Base-by-base conservation (phyloP, 2,329 filamentous ascomycete genomes). In the Fusarium nygamai region DNA sequence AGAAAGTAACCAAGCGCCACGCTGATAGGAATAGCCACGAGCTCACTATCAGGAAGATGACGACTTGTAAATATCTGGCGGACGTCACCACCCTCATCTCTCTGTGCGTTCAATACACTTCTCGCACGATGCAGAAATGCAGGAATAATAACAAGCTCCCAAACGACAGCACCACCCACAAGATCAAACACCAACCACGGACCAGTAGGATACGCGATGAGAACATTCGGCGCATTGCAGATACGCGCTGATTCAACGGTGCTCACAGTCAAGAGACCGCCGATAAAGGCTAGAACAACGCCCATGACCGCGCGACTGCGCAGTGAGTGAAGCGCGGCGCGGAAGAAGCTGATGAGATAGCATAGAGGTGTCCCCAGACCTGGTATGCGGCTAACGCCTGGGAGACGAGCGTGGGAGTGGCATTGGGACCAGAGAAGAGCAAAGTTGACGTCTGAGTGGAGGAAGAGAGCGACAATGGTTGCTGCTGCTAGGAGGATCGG, bases 401-500 rank as follows among this genome's bases (percentile, higher is more conserved):
- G 85, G 29, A 88, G 76, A 22, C 84, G 85, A 14, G 86, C 79
- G 67, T 80, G 85, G 5, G 87, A 82, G 77, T 88, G 85, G 80
- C 87, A 89, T 74, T 88, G 87, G 48, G 86, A 88, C 81, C 85
- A 88, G 67, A 89, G 85, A 70, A 88, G 81, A 24, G 85, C 84
- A 63, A 85, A 81, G 82, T 88, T 87, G 78, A 88, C 83, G 79
- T 88, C 86, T 47, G 84, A 83, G 78, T 86, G 83, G 36, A 82
- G 64, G 72, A 87, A 85, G 74, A 89, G 84, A 33, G 80, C 74
- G 70, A 80, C 63, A 34, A 80, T 80, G 8, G 86, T 87, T 46
- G 82, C 77, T 65, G 85, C 48, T 73, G 86, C 83, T 60, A 89
- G 82, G 36, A 88, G 77, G 54, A 87, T 80, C 16, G 88, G 84